Percentiles rank a stretch among this genome's conserved stretches.
These are phyloP conservation scores for Anisodus acutangulus DNA, from an alignment of 257 asterid species.

Conservation along the genomic window DNA sequence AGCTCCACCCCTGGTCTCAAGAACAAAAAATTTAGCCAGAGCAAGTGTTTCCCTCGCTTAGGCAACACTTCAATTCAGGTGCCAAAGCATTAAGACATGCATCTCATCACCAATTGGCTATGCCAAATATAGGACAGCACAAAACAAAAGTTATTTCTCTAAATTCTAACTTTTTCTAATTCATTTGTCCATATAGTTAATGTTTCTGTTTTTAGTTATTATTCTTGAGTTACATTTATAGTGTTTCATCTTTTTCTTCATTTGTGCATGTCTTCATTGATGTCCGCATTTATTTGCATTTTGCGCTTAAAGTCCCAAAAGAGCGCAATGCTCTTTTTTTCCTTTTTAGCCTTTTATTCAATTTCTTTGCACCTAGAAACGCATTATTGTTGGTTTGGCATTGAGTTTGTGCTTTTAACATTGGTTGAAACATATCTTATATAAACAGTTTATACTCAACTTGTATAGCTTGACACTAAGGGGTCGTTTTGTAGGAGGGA, in stretches of 20 bases:
- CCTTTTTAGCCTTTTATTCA: background rate
- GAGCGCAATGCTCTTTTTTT: background rate
- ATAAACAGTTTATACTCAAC: background rate
- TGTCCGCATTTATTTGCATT: too few species aligned
- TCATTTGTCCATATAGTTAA: background rate
- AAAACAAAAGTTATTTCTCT: background rate
- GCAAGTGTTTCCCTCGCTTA: background rate
- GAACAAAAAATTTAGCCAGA: background rate
- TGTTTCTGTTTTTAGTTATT: too few species aligned
- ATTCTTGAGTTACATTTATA: background rate
- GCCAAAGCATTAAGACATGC: background rate
- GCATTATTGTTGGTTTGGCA: background rate
- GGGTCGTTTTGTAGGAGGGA: background rate
- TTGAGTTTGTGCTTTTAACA: background rate
- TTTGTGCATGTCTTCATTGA: background rate
- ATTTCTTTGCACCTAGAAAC: background rate
- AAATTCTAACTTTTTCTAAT: background rate
- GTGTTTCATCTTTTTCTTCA: background rate
- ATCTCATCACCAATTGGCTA: slow-evolving; percentile 1
- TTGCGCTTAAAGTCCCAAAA: background rate
- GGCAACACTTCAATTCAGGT: background rate
- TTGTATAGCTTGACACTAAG: background rate
- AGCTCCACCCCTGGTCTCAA: background rate
- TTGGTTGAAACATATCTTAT: background rate
- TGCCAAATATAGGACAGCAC: background rate